A percentile compares a stretch with the other conserved stretches of the same genome.
Conservation (phyloP, 441 rosid genomes). For the Eutrema salsugineum region DNA sequence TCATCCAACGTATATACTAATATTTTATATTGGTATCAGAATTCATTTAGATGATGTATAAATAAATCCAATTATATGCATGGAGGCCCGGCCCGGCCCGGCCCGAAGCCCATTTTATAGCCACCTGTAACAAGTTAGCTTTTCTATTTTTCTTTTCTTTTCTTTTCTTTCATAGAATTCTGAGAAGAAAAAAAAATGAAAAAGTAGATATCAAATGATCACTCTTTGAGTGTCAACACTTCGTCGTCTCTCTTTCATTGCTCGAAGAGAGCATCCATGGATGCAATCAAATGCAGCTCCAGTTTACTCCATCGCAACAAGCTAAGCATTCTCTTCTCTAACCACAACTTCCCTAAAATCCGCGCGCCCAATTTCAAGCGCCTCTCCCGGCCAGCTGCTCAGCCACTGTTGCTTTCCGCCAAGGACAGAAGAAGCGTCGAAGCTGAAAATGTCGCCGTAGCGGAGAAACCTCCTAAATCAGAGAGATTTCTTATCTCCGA, state of each 20-base stretch:
- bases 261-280: slow-evolving; percentile 16
- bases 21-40: too few species aligned
- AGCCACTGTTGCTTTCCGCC: slow-evolving; percentile 24
- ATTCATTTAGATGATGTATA: too few species aligned
- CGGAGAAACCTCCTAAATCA: slow-evolving; percentile 43
- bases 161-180: too few species aligned
- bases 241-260: not conserved
- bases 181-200: not conserved
- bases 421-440: slow-evolving; percentile 29
- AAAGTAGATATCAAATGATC: slow-evolving; percentile 7
- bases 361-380: not conserved
- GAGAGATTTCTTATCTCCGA: slow-evolving; percentile 40
- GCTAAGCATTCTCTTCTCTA: slow-evolving; percentile 15
- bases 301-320: not conserved
- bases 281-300: slow-evolving; percentile 20
- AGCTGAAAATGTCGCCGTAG: slow-evolving; percentile 46
- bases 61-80: too few species aligned
- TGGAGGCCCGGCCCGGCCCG: not conserved
- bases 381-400: not conserved
- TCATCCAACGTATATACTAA: too few species aligned
- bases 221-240: slow-evolving; percentile 20
- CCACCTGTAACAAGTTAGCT: not conserved
- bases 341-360: not conserved
- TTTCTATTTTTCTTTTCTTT: too few species aligned
- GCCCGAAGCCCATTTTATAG: not conserved